Evolutionary conservation across 2,329 filamentous ascomycete species (phyloP), one percentile per base, ranked within the genome.

Genomic region (Neocatenulostroma microsporum): DNA sequence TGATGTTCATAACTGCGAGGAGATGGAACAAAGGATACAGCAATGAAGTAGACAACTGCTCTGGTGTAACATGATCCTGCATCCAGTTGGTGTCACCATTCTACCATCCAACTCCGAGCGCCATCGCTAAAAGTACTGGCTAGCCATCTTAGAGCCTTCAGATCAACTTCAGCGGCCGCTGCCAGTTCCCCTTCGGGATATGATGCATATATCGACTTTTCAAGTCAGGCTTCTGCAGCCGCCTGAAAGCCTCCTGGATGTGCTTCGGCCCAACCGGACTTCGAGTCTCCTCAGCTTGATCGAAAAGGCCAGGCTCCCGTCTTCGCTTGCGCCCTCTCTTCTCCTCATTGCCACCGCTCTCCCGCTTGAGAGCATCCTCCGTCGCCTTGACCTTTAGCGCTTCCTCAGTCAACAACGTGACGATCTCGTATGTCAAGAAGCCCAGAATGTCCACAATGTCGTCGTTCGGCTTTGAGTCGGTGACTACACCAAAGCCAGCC

Each of bases 381-480:
- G 88, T 84, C 54, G 93, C 86, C 63, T 98, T 98, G 63, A 95
- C 89, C 62, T 85, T 88, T 53, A 98, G 74, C 1, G 91, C 91
- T 61, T 95, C 86, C 60, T 98, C 91, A 0, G 91, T 98, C 29
- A 98, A 72, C 1, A 88, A 93, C 67, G 96, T 91, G 14, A 98
- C 91, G 64, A 98, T 96, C 62, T 98, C 91, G 50, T 96, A 98
- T 0, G 91, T 98, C 53, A 98, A 63, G 65, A 98, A 98, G 13
- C 91, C 91, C 6, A 98, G 75, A 45, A 98, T 96, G 58, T 98
- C 91, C 51, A 98, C 88, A 46, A 98, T 95, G 48, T 98, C 91
- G 58, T 98, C 91, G 40, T 89, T 94, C 0, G 91, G 91, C 66
- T 96, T 96, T 47, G 82, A 85, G 62, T 98, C 91, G 1, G 91